Evolutionary conservation across 306 rosid genomes (phyloP).

Genomic region (peach (Prunus persica)): Prunus_persica_NCBIv2 NC_034016.1:2379001-2379500

Average conservation of each 20-base stretch:
- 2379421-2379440: slow-evolving; percentile 48
- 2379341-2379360: slow-evolving; percentile 20
- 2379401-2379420: slow-evolving; percentile 42
- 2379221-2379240: background rate
- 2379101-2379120: too few relatives aligned
- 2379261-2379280: background rate
- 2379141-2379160: background rate
- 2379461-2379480: slow-evolving; percentile 30
- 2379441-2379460: slow-evolving; percentile 42
- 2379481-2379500: slow-evolving; percentile 20
- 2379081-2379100: too few relatives aligned
- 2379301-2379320: background rate
- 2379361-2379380: slow-evolving; percentile 24
- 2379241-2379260: background rate
- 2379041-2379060: too few relatives aligned
- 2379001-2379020: too few relatives aligned
- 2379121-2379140: too few relatives aligned
- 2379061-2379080: too few relatives aligned
- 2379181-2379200: background rate
- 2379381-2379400: slow-evolving; percentile 40
- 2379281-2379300: background rate
- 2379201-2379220: background rate
- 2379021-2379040: too few relatives aligned
- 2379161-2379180: background rate
- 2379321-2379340: slow-evolving; percentile 29